A percentile compares a stretch with the other conserved stretches of the same genome.
Conservation (phyloP, 2,329 filamentous ascomycete genomes). For the Epichloe scottii region DNA sequence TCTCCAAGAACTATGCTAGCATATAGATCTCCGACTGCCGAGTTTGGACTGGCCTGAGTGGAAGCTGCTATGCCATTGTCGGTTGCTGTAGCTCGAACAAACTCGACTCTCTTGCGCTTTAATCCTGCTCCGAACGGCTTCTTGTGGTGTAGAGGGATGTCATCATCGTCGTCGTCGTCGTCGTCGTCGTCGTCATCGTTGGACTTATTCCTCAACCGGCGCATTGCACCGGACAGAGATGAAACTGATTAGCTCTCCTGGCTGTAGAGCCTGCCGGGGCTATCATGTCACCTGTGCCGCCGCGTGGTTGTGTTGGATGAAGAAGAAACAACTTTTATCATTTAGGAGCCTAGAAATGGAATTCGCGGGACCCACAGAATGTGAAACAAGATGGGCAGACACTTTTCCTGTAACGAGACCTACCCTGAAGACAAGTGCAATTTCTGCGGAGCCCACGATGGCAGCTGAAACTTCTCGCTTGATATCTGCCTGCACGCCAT, state of each 20-base stretch:
- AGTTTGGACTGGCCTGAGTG: constrained; percentile 11
- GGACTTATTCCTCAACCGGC: constrained; percentile 14
- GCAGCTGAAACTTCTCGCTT: no score
- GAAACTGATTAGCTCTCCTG: neutral
- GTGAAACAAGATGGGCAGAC: no score
- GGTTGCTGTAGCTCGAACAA: constrained; percentile 40
- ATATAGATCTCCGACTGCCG: constrained; percentile 45
- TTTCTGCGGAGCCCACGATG: no score
- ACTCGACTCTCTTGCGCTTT: constrained; percentile 40
- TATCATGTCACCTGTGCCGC: neutral
- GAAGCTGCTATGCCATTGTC: constrained; percentile 17
- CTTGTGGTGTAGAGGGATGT: constrained; percentile 39
- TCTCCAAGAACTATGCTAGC: constrained; percentile 52
- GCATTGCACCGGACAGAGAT: constrained; percentile 11
- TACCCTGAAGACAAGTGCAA: no score
- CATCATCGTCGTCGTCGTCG: constrained; percentile 26
- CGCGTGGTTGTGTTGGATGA: neutral
- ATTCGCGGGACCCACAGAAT: no score
- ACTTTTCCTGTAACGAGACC: no score
- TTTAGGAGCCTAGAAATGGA: neutral
- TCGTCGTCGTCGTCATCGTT: constrained; percentile 10
- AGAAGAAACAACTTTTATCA: neutral
- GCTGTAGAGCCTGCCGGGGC: neutral
- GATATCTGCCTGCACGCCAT: no score
- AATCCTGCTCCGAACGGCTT: constrained; percentile 44